These are phyloP conservation scores for Aspergillus funiculosus DNA, from an alignment of 495 filamentous ascomycete species.

Conservation along the genomic window DNA sequence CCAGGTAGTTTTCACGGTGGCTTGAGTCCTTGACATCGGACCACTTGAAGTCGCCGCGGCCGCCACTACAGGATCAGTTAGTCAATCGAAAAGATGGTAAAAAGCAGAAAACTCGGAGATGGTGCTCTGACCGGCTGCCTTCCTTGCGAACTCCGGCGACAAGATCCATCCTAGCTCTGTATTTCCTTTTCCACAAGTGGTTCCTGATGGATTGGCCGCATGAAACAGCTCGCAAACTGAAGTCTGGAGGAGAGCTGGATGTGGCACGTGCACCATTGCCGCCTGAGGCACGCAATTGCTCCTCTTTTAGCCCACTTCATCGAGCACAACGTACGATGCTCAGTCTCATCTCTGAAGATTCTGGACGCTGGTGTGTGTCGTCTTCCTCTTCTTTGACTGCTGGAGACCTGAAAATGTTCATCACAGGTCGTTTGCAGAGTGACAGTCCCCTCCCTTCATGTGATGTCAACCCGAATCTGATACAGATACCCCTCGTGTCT, in stretches of 20 bases:
- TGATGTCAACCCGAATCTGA: constrained; percentile 17
- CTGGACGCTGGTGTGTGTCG: neutral
- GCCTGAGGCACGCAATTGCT: constrained; percentile 19
- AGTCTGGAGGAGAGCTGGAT: neutral
- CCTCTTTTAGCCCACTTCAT: constrained; percentile 20
- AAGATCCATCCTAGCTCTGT: constrained; percentile 68
- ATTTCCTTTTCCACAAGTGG: too few relatives aligned
- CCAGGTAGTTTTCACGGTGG: constrained; percentile 96
- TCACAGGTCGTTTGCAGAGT: constrained; percentile 5
- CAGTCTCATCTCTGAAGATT: neutral
- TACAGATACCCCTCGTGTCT: constrained; percentile 18
- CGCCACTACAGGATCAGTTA: constrained; percentile 54
- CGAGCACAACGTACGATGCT: neutral
- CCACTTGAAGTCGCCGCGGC: constrained; percentile 91
- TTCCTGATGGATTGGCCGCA: too few relatives aligned
- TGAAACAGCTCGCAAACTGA: neutral
- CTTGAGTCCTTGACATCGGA: constrained; percentile 80
- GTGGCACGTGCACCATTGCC: constrained; percentile 22
- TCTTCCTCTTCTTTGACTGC: neutral
- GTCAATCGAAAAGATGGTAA: neutral
- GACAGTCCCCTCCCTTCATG: constrained; percentile 9
- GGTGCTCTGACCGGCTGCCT: constrained; percentile 63
- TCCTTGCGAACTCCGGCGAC: constrained; percentile 88
- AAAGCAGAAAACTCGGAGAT: neutral
- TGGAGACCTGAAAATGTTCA: constrained; percentile 9